Conservation (phyloP, 495 filamentous ascomycete genomes). For the Recurvomyces mirabilis region DNA sequence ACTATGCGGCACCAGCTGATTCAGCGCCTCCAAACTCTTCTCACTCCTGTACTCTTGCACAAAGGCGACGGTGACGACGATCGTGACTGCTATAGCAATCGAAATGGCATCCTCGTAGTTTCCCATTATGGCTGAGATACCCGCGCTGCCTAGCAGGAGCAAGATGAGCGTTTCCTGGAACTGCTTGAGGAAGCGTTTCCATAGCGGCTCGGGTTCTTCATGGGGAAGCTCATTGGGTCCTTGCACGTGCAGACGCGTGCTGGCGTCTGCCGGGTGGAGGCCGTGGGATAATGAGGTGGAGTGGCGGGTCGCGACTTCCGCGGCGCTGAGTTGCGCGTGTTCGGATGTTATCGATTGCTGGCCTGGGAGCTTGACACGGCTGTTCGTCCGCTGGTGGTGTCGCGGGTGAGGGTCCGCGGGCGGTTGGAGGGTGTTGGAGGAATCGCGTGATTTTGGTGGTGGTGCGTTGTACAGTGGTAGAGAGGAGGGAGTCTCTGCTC, state of each 20-base stretch:
- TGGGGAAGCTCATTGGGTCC: conserved; percentile 92
- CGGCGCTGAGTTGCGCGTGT: conserved; percentile 53
- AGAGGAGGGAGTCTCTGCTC: conserved; percentile 44
- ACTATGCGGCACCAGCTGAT: conserved; percentile 83
- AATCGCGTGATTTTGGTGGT: conserved; percentile 30
- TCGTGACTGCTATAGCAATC: conserved; percentile 88
- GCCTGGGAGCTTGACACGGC: conserved; percentile 14
- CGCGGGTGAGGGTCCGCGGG: neutral
- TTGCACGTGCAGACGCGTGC: conserved; percentile 63
- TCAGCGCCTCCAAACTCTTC: conserved; percentile 91
- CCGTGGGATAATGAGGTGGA: conserved; percentile 75
- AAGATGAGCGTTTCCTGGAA: conserved; percentile 87
- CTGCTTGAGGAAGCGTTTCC: conserved; percentile 89
- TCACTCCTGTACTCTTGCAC: conserved; percentile 96
- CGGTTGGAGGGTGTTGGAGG: conserved; percentile 1
- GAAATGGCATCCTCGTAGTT: conserved; percentile 94
- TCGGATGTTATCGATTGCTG: conserved; percentile 46
- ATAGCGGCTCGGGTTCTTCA: conserved; percentile 84
- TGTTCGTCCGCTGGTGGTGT: conserved; percentile 8
- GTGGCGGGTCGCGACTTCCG: conserved; percentile 67
- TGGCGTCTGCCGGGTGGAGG: conserved; percentile 67
- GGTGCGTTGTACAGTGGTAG: conserved; percentile 46
- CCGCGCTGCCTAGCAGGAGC: conserved; percentile 83
- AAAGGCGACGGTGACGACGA: conserved; percentile 93
- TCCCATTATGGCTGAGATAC: conserved; percentile 80